Evolutionary conservation across 2,329 filamentous ascomycete species (phyloP).

Genomic region (Diaporthe caulivora): DNA sequence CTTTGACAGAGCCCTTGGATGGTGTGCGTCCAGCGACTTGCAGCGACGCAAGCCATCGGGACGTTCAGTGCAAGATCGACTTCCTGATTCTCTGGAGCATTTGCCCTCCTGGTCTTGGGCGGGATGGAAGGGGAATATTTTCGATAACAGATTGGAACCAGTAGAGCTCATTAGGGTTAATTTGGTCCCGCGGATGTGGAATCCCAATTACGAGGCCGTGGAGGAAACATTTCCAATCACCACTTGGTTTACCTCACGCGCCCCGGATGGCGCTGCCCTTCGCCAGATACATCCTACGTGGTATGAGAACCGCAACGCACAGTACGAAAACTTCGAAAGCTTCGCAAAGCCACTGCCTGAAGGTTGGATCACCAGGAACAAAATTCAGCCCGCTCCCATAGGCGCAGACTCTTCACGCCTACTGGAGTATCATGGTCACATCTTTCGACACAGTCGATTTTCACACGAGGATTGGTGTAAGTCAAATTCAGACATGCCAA

Average conservation of each 20-base stretch:
- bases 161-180: background rate
- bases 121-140: conserved; percentile 8
- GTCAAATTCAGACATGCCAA: background rate
- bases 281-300: background rate
- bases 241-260: conserved; percentile 15
- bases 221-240: conserved; percentile 19
- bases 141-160: background rate
- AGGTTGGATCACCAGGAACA: background rate
- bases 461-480: background rate
- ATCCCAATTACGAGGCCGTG: background rate
- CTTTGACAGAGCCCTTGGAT: conserved; percentile 40
- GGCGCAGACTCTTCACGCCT: background rate
- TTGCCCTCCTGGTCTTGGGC: conserved; percentile 33
- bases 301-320: background rate
- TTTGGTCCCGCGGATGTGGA: too few species aligned
- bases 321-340: conserved; percentile 7
- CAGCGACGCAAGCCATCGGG: conserved; percentile 2
- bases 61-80: background rate
- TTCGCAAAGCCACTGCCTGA: background rate
- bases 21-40: background rate
- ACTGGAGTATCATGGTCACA: background rate
- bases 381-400: too few species aligned
- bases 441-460: background rate
- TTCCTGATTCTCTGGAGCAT: background rate
- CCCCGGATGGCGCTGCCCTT: too few species aligned